Percentiles rank a stretch among this genome's conserved stretches.
These are phyloP conservation scores for Erysiphe pulchra DNA, from an alignment of 2,329 filamentous ascomycete genomes.

Conservation along the genomic window DNA sequence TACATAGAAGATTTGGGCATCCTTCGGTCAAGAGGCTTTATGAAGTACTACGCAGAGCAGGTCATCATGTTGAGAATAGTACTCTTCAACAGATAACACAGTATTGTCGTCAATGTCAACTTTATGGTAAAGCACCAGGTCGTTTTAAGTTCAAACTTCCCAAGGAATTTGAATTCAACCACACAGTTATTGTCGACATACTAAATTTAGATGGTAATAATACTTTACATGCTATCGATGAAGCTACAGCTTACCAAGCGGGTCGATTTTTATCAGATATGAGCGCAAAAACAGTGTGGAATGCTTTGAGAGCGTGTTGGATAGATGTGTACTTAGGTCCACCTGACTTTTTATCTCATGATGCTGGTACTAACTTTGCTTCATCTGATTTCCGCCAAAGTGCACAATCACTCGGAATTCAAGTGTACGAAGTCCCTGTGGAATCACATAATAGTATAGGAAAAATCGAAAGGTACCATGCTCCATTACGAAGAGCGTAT, in stretches of 20 bases:
- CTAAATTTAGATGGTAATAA: background rate
- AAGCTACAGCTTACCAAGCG: background rate
- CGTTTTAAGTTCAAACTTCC: slow-evolving; percentile 2
- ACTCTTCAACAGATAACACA: background rate
- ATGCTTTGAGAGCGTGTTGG: slow-evolving; percentile 1
- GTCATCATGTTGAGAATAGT: background rate
- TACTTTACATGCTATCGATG: slow-evolving; percentile 1
- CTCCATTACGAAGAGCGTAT: too few species aligned
- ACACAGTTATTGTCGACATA: background rate
- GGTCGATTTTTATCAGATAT: background rate
- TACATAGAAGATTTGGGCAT: background rate
- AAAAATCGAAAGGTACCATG: too few species aligned
- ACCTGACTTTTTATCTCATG: background rate
- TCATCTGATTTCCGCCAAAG: slow-evolving; percentile 1
- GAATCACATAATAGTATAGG: too few species aligned
- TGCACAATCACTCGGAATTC: too few species aligned
- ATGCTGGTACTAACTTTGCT: slow-evolving; percentile 1
- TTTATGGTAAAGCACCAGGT: slow-evolving; percentile 4
- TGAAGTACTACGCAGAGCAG: background rate
- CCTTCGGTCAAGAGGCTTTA: background rate
- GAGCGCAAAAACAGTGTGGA: background rate
- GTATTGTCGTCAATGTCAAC: slow-evolving; percentile 4
- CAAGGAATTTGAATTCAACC: background rate
- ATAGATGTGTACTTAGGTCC: slow-evolving; percentile 1
- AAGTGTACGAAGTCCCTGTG: too few species aligned